A percentile compares a stretch with the other conserved stretches of the same genome.
Evolutionary conservation across 371 early-diverging fungal species (phyloP).

Genomic region (Smittium culicis): DNA sequence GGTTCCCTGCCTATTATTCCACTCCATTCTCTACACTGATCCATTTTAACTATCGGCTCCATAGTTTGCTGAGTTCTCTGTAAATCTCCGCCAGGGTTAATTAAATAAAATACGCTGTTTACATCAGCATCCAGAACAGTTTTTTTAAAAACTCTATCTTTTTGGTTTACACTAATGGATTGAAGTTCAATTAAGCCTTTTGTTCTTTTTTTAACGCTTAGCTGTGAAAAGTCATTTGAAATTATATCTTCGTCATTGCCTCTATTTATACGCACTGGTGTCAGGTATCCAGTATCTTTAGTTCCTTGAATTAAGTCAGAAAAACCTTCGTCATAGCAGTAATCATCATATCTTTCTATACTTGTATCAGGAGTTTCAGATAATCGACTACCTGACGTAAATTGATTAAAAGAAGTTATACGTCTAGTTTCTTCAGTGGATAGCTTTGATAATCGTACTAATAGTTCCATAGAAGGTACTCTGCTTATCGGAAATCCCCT

Average conservation of each 20-base stretch:
- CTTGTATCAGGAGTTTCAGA: background rate
- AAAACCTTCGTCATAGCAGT: background rate
- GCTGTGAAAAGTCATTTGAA: background rate
- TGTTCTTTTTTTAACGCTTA: background rate
- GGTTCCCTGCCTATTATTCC: slow-evolving; percentile 60
- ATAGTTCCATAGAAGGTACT: background rate
- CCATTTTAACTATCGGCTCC: slow-evolving; percentile 33
- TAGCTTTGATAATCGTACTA: background rate
- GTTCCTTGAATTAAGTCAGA: no score
- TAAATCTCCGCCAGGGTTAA: slow-evolving; percentile 84
- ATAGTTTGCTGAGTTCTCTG: slow-evolving; percentile 64
- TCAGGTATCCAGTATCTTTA: background rate
- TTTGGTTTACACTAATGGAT: background rate
- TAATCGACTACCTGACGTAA: background rate
- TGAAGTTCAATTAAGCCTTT: background rate
- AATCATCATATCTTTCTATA: background rate
- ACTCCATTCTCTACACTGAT: slow-evolving; percentile 45
- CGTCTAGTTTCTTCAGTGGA: background rate
- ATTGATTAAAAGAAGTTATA: background rate
- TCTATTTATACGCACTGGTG: background rate
- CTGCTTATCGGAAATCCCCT: background rate
- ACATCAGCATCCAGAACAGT: slow-evolving; percentile 28
- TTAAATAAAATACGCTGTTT: slow-evolving; percentile 50
- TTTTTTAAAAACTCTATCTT: background rate
- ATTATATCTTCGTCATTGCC: background rate